Evolutionary conservation across 768 basidiomycete species (phyloP).

Genomic region (Cystoderma amianthinum): DNA sequence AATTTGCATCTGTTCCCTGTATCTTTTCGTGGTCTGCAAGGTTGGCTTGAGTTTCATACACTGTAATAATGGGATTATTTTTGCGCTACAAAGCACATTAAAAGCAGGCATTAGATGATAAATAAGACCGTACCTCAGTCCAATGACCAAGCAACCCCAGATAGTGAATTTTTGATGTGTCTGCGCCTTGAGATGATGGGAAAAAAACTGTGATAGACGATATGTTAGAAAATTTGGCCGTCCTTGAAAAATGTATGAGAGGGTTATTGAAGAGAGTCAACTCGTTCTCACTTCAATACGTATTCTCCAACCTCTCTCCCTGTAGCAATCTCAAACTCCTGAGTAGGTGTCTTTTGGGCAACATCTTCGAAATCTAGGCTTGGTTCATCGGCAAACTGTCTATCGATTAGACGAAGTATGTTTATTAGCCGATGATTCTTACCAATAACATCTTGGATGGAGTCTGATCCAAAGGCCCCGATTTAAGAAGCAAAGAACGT

Average conservation of each 20-base stretch:
- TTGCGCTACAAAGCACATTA: slow-evolving; percentile 48
- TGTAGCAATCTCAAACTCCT: slow-evolving; percentile 66
- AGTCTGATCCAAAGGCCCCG: slow-evolving; percentile 76
- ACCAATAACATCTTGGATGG: slow-evolving; percentile 70
- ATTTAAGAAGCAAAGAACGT: slow-evolving; percentile 74
- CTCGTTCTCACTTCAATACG: slow-evolving; percentile 55
- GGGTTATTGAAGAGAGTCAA: neutral
- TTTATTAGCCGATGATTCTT: slow-evolving; percentile 13
- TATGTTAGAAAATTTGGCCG: slow-evolving; percentile 80
- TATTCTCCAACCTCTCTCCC: slow-evolving; percentile 82
- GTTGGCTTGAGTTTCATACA: slow-evolving; percentile 87
- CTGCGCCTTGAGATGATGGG: slow-evolving; percentile 74
- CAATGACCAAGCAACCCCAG: slow-evolving; percentile 81
- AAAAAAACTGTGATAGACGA: slow-evolving; percentile 81
- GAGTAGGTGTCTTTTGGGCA: slow-evolving; percentile 50
- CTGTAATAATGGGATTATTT: slow-evolving; percentile 69
- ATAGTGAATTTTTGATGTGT: slow-evolving; percentile 73
- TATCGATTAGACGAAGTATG: neutral
- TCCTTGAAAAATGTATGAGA: slow-evolving; percentile 31
- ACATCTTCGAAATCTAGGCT: slow-evolving; percentile 79
- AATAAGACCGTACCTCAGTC: slow-evolving; percentile 51
- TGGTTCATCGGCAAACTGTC: slow-evolving; percentile 74
- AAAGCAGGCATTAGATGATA: neutral
- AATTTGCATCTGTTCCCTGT: slow-evolving; percentile 63
- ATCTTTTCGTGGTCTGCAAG: slow-evolving; percentile 85